Conservation (phyloP, 2,329 filamentous ascomycete genomes). For the Coniochaeta sp. region DNA sequence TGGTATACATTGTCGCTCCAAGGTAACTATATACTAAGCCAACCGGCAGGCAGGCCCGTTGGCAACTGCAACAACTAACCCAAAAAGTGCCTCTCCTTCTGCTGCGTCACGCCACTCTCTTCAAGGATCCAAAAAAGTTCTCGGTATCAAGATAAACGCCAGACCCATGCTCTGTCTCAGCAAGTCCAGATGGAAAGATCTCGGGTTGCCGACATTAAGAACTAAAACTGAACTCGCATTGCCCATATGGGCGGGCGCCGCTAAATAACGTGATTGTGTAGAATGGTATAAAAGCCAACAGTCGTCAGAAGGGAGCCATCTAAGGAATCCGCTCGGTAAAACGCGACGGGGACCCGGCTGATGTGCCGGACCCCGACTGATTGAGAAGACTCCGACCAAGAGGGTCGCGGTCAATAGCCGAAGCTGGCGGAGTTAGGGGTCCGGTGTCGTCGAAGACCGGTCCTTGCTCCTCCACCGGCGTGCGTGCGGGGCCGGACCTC, state of each 20-base stretch:
- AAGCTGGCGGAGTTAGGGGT: slow-evolving; percentile 18
- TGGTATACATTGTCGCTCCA: background rate
- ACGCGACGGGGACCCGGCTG: slow-evolving; percentile 11
- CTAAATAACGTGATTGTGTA: background rate
- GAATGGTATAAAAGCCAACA: background rate
- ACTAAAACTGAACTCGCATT: background rate
- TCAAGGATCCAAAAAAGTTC: background rate
- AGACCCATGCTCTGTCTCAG: background rate
- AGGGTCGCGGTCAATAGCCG: slow-evolving; percentile 15
- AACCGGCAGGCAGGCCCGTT: background rate
- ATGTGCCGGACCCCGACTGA: slow-evolving; percentile 10
- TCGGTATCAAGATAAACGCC: background rate
- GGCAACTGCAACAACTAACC: background rate
- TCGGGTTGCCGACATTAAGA: background rate
- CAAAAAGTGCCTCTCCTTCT: background rate
- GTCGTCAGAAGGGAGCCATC: background rate
- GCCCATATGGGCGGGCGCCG: background rate
- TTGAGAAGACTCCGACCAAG: slow-evolving; percentile 12
- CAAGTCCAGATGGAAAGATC: background rate
- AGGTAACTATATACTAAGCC: background rate
- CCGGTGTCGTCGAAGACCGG: slow-evolving; percentile 33
- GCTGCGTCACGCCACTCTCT: background rate
- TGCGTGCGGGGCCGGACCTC: slow-evolving; percentile 58
- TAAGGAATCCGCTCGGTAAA: slow-evolving; percentile 13
- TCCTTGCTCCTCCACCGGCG: slow-evolving; percentile 48